These are phyloP conservation scores for Pseudotulostoma volvatum DNA, from an alignment of 495 filamentous ascomycete genomes.

Conservation along the genomic window DNA sequence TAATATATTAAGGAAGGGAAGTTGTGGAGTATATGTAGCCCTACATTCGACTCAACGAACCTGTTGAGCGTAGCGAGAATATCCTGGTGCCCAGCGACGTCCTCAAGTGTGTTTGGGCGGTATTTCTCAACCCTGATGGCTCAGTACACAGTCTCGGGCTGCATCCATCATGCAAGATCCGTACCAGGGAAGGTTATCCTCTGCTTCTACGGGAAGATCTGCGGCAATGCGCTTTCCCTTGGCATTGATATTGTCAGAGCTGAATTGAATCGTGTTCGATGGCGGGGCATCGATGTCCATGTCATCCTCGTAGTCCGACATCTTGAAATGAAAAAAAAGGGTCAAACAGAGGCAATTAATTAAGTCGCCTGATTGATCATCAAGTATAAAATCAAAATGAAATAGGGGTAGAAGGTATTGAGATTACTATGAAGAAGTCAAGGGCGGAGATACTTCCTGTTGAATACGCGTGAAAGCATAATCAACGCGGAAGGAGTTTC, in stretches of 20 bases:
- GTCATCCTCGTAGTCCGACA: slow-evolving; percentile 87
- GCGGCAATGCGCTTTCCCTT: slow-evolving; percentile 86
- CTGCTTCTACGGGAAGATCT: slow-evolving; percentile 83
- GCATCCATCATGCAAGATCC: slow-evolving; percentile 1
- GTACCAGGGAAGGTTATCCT: slow-evolving; percentile 88
- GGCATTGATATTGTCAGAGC: slow-evolving; percentile 39
- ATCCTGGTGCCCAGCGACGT: slow-evolving; percentile 96
- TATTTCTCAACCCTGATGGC: slow-evolving; percentile 90
- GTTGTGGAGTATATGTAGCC: slow-evolving; percentile 1
- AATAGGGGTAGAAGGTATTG: slow-evolving; percentile 2
- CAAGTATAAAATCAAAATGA: not conserved
- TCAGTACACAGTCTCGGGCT: not conserved
- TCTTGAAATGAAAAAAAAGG: slow-evolving; percentile 27
- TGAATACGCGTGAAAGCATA: no score
- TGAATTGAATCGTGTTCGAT: slow-evolving; percentile 40
- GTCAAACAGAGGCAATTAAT: not conserved
- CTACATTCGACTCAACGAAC: slow-evolving; percentile 79
- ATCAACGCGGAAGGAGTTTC: no score
- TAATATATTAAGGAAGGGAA: slow-evolving; percentile 3
- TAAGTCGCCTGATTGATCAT: not conserved
- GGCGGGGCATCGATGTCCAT: slow-evolving; percentile 63
- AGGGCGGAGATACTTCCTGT: no score
- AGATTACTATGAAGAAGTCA: not conserved
- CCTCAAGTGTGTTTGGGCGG: slow-evolving; percentile 67
- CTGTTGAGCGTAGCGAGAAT: slow-evolving; percentile 94